Base-by-base conservation (phyloP, 306 rosid species). In the Citrullus amarus region DNA sequence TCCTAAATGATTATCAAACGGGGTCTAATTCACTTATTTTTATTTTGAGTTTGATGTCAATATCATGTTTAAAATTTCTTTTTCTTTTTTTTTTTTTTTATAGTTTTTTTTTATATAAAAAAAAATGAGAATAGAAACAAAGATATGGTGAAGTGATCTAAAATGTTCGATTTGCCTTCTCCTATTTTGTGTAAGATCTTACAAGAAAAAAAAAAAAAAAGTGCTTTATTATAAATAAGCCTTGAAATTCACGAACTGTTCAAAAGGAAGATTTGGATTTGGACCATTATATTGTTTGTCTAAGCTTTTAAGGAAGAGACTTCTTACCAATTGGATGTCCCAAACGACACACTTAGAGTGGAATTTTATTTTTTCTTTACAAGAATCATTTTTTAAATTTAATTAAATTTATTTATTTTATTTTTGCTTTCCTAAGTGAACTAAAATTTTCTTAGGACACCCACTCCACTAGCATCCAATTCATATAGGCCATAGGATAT, bases 281-380 rank as follows among this genome's bases (percentile, higher is more conserved):
- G 50, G 51, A 4, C 28, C 14, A 66, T 53, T 53, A 53, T 53
- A 53, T 38, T 66, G 1, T 60, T 60, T 66, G 25, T 66, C 72
- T 66, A 10, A 66, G 46, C 72, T 66, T 68, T 68, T 39, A 68
- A 68, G 75, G 75, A 68, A 68, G 75, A 68, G 75, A 68, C 75
- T 68, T 41, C 75, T 68, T 43, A n/a, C 75, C 75, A 34, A 65
- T 65, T 36, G 15, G 20, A 62, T 62, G 41, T 32, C 4, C n/a
- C 43, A 66, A 62, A 32, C 2, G 8, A 16, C 72, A 65, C 22
- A 48, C 16, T 11, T 48, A 17, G 54, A 68, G 75, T 41, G 54
- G 75, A 68, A 66, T 68, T 41, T 39, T n/a, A 6, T 68, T 51
- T 43, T 68, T 68, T 68, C 75, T 39, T 36, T 43, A 68, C 6